These are phyloP conservation scores for Hygrophoropsis aurantiaca DNA, from an alignment of 768 basidiomycete genomes.

Conservation along the genomic window DNA sequence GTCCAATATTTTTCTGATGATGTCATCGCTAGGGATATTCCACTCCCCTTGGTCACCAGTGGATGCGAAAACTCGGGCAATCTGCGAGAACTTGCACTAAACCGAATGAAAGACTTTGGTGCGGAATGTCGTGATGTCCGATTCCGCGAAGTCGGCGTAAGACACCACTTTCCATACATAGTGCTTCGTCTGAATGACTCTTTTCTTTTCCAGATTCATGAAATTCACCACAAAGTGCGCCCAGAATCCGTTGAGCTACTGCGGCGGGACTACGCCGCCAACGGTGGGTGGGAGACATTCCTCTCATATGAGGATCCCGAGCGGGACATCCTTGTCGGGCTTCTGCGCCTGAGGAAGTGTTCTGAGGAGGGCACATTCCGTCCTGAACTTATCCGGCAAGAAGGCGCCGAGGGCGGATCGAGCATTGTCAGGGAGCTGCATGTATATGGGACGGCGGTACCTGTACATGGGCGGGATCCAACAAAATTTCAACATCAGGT, in stretches of 20 bases:
- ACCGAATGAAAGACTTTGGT: constrained; percentile 99
- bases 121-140: constrained; percentile 96
- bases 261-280: constrained; percentile 92
- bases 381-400: constrained; percentile 77
- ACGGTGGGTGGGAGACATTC: constrained; percentile 99
- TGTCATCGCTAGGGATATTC: constrained; percentile 73
- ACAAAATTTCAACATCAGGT: constrained; percentile 98
- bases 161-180: constrained; percentile 26
- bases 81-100: constrained; percentile 90
- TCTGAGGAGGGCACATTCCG: constrained; percentile 97
- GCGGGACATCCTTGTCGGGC: constrained; percentile 91
- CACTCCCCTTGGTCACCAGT: constrained; percentile 92
- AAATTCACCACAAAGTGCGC: constrained; percentile 97
- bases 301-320: constrained; percentile 98
- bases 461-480: constrained; percentile 95
- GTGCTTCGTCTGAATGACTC: constrained; percentile 5
- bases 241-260: constrained; percentile 95
- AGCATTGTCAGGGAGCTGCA: constrained; percentile 95
- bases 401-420: constrained; percentile 73
- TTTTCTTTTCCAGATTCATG: constrained; percentile 70
- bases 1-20: constrained; percentile 2
- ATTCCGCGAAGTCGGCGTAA: constrained; percentile 95
- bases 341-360: constrained; percentile 90
- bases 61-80: constrained; percentile 99
- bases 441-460: constrained; percentile 97